Evolutionary conservation across 306 rosid genomes (phyloP), one percentile per base, ranked within the genome.

Genomic region (Clitoria ternatea): DNA sequence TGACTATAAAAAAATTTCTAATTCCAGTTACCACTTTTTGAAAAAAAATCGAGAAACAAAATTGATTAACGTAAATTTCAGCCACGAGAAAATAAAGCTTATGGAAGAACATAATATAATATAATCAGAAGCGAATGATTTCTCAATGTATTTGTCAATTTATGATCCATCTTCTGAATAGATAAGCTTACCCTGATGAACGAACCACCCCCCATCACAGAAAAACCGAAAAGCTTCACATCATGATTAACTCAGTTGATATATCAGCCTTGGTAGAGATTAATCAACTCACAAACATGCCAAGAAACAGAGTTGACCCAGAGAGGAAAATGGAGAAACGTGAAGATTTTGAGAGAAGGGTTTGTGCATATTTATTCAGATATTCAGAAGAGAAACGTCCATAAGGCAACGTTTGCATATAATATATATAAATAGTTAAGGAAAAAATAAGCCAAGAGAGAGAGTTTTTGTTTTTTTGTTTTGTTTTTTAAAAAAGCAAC

Each of bases 181-280:
- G 29, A 70, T 17, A n/a, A n/a, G 32, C 82, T 69, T 73, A 75
- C 81, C 79, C 80, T 61, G 42, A 48, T 35, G 55, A 66, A 78
- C 62, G 69, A 76, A 62, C 5, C 30, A 18, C 48, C 33, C 49
- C 56, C 50, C 10, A 52, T n/a, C n/a, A 48, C 17, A 39, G 44
- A 66, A 49, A 70, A 50, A 59, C 69, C 26, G 54, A 9, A 62
- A 67, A 14, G 39, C 72, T 30, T 69, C 50, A 69, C 80, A 78
- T 74, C 70, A 66, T 56, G 67, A 24, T 60, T 60, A 48, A 12
- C 50, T 22, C 35, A 44, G 42, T 54, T 10, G 14, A 30, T 17
- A 7, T 33, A 45, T 62, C 56, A 32, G 15, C 23, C 7, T 56
- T 48, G 62, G 56, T 23, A 53, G 63, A 73, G 29, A 73, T 32